Evolutionary conservation across 2,329 filamentous ascomycete species (phyloP).

Genomic region (Penicillium griseofulvum): DNA sequence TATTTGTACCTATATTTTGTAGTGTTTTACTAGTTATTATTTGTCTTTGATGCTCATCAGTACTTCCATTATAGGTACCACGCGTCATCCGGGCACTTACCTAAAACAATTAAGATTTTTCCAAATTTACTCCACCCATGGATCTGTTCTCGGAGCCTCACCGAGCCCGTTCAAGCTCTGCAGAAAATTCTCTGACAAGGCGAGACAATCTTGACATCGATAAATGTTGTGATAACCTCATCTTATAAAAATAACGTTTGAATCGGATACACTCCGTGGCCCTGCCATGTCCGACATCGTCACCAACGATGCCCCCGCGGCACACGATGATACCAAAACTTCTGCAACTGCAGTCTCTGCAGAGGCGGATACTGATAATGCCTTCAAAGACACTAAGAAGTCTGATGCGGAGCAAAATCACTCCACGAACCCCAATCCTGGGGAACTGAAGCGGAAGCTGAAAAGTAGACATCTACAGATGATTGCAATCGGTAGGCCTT

Average conservation of each 20-base stretch:
- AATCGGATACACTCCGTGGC: background rate
- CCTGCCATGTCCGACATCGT: conserved; percentile 11
- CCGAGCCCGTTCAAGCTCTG: conserved; percentile 4
- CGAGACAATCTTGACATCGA: background rate
- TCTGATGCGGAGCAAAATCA: conserved; percentile 21
- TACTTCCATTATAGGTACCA: background rate
- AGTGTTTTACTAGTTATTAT: too few relatives aligned
- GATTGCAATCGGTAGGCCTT: conserved; percentile 24
- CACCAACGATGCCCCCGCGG: conserved; percentile 7
- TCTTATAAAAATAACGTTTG: background rate
- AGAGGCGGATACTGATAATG: conserved; percentile 11
- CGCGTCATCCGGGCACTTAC: conserved; percentile 6
- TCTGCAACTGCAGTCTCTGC: background rate
- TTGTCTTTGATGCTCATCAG: background rate
- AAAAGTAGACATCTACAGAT: conserved; percentile 26
- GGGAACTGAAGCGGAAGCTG: conserved; percentile 23
- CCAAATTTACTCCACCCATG: conserved; percentile 7
- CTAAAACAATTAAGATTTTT: conserved; percentile 18
- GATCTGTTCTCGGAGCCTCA: conserved; percentile 4
- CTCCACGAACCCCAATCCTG: conserved; percentile 7
- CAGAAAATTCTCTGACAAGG: conserved; percentile 13
- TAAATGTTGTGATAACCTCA: background rate
- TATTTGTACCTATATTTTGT: background rate
- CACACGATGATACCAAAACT: background rate
- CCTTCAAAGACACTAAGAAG: conserved; percentile 14